These are phyloP conservation scores for Alternaria arbusti DNA, from an alignment of 2,329 filamentous ascomycete species.

Conservation along the genomic window DNA sequence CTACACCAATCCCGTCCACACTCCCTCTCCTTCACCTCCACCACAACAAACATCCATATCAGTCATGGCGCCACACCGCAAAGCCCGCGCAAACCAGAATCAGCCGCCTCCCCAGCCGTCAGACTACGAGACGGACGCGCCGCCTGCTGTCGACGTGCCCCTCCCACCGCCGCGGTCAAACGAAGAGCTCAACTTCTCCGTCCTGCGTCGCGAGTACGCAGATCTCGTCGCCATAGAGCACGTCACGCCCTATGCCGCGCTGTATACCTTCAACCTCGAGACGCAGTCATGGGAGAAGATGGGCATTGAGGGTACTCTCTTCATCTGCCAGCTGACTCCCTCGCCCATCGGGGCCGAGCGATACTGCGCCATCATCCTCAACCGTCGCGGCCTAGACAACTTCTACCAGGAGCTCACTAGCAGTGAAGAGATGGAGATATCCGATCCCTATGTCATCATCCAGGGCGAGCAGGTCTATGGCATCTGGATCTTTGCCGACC, in stretches of 20 bases:
- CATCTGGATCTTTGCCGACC: slow-evolving; percentile 70
- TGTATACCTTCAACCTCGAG: slow-evolving; percentile 77
- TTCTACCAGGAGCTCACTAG: slow-evolving; percentile 53
- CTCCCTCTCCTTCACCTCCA: background rate
- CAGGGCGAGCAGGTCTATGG: slow-evolving; percentile 61
- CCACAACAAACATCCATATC: slow-evolving; percentile 4
- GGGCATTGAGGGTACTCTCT: slow-evolving; percentile 85
- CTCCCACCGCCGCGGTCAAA: slow-evolving; percentile 68
- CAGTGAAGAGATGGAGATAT: slow-evolving; percentile 54
- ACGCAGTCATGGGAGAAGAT: slow-evolving; percentile 81
- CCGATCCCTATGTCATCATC: slow-evolving; percentile 66
- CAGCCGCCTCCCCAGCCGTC: slow-evolving; percentile 55
- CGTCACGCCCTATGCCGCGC: slow-evolving; percentile 82
- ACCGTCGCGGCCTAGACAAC: slow-evolving; percentile 57
- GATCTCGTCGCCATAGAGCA: slow-evolving; percentile 75
- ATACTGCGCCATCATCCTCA: slow-evolving; percentile 55
- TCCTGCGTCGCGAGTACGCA: slow-evolving; percentile 81
- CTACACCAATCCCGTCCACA: background rate
- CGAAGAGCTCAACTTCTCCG: slow-evolving; percentile 84
- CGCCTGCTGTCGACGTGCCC: slow-evolving; percentile 46
- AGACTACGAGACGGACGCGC: slow-evolving; percentile 60
- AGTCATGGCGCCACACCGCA: slow-evolving; percentile 41
- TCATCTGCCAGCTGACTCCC: slow-evolving; percentile 72
- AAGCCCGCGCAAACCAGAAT: slow-evolving; percentile 37
- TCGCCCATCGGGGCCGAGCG: slow-evolving; percentile 47